Evolutionary conservation across 177 flowering plant species (phyloP).

Genomic region (Tripterygium wilfordii): DNA sequence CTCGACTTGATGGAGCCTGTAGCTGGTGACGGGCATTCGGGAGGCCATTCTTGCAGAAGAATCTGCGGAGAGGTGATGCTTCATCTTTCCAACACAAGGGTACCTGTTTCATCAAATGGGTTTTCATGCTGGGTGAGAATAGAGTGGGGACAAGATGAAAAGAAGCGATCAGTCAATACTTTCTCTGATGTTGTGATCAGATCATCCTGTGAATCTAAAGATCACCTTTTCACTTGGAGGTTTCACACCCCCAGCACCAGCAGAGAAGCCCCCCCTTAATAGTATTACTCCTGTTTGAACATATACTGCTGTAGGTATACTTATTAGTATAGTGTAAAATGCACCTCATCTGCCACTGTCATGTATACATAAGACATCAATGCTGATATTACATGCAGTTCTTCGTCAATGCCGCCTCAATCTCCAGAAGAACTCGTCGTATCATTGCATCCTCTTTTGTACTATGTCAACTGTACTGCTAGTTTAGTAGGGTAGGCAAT

Average conservation of each 20-base stretch:
- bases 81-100: conserved; percentile 18
- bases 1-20: conserved; percentile 48
- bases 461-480: no score
- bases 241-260: conserved; percentile 32
- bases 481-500: no score
- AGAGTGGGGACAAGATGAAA: conserved; percentile 59
- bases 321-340: background rate
- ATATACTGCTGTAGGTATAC: conserved; percentile 1
- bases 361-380: background rate
- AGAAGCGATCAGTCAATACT: conserved; percentile 35
- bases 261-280: no score
- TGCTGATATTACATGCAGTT: background rate
- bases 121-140: conserved; percentile 69
- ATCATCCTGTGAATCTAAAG: conserved; percentile 53
- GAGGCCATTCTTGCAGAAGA: conserved; percentile 41
- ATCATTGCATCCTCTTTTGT: no score
- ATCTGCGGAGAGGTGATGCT: conserved; percentile 78
- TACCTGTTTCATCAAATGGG: conserved; percentile 35
- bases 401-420: no score
- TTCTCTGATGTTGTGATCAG: conserved; percentile 59
- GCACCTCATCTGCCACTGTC: background rate
- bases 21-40: conserved; percentile 2
- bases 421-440: no score
- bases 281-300: no score
- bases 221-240: conserved; percentile 70